phyloP scores from a whole-genome alignment of 1,284 basidiomycete species.

The Mycena sp. region DNA sequence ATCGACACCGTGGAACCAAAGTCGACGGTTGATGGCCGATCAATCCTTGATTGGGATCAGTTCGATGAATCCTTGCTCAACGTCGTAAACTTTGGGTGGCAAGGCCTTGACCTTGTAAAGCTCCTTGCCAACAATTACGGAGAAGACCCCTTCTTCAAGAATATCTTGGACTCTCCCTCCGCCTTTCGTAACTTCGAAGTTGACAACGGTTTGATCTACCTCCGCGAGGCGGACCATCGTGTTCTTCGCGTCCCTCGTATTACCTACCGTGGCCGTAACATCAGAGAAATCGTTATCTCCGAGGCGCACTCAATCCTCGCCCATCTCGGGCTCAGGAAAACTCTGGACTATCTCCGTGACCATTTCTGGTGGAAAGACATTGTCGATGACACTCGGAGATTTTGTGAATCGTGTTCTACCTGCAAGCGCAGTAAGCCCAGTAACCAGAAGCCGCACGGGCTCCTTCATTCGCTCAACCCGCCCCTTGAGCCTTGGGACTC shows the following conservation, averaged over 20 bases:
- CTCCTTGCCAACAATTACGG: slow-evolving; percentile 26
- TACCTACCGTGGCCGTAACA: background rate
- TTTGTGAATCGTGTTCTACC: slow-evolving; percentile 50
- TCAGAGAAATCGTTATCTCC: slow-evolving; percentile 48
- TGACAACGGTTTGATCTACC: slow-evolving; percentile 36
- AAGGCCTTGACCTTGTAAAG: slow-evolving; percentile 28
- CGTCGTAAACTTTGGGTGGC: background rate
- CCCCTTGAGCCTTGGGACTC: slow-evolving; percentile 43
- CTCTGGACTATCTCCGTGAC: slow-evolving; percentile 43
- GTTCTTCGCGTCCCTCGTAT: slow-evolving; percentile 48
- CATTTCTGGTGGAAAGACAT: slow-evolving; percentile 48
- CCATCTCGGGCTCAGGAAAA: slow-evolving; percentile 47
- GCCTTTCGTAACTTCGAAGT: slow-evolving; percentile 41
- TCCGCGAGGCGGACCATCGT: slow-evolving; percentile 23
- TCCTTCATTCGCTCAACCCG: slow-evolving; percentile 35
- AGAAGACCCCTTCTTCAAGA: slow-evolving; percentile 34
- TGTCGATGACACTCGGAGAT: slow-evolving; percentile 36
- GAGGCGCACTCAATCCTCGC: slow-evolving; percentile 49
- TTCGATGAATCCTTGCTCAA: background rate
- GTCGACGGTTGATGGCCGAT: no score
- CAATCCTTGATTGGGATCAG: background rate
- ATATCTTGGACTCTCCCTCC: slow-evolving; percentile 29
- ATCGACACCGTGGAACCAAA: no score
- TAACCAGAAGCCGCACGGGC: slow-evolving; percentile 47
- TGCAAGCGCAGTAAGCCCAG: slow-evolving; percentile 40